A percentile compares a stretch with the other conserved stretches of the same genome.
Evolutionary conservation across 495 filamentous ascomycete genomes (phyloP).

Genomic region (Penicillium canariense): DNA sequence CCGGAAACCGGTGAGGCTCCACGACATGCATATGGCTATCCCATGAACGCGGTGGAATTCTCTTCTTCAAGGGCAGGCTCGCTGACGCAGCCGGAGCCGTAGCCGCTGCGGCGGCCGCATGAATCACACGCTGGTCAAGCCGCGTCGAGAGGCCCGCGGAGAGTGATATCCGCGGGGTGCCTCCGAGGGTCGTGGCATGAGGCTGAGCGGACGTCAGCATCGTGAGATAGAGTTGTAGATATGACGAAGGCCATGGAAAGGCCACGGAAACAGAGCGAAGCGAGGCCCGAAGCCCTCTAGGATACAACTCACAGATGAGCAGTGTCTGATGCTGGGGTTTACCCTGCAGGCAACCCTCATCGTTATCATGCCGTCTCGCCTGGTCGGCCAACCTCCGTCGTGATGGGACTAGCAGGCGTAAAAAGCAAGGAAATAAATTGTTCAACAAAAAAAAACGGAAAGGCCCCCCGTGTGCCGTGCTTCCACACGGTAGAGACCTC

Average conservation of each 20-base stretch:
- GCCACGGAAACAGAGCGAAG: neutral
- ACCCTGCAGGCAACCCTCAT: constrained; percentile 12
- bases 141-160: constrained; percentile 5
- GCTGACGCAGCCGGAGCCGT: neutral
- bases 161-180: constrained; percentile 17
- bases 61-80: constrained; percentile 19
- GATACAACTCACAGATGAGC: constrained; percentile 20
- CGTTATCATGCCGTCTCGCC: constrained; percentile 16
- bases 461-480: constrained; percentile 14
- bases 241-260: neutral
- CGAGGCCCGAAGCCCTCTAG: neutral
- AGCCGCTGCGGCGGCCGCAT: neutral
- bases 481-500: constrained; percentile 1
- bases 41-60: constrained; percentile 43
- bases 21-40: constrained; percentile 56
- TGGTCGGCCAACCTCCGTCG: constrained; percentile 24
- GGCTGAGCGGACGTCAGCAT: constrained; percentile 28
- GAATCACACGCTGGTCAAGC: constrained; percentile 11
- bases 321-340: constrained; percentile 13
- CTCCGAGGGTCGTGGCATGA: constrained; percentile 9
- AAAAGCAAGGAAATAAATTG: constrained; percentile 13
- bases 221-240: neutral
- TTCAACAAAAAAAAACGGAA: constrained; percentile 8
- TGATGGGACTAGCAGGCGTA: neutral
- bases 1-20: constrained; percentile 40